Base-by-base conservation (phyloP, 1,139 yeast genomes). In the Suhomyces kunorum region DNA sequence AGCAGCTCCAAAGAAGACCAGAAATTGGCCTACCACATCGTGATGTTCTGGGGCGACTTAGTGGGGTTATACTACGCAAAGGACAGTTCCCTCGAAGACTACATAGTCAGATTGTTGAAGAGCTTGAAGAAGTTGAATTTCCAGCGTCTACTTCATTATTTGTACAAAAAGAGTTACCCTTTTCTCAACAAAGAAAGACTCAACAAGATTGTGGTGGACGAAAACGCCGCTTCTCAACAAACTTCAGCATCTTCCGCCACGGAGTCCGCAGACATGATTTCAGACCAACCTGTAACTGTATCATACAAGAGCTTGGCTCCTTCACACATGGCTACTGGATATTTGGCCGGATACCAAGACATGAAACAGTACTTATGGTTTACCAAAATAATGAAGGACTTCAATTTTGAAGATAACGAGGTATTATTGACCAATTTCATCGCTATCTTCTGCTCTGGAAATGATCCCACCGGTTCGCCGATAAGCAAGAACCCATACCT, bases 321-420 rank as follows among this genome's bases (percentile, higher is more conserved):
- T 1, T 29, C 42, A 8, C 44, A 36, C 28, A 35, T 47, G 23
- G 28, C 44, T n/a, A 18, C 45, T 9, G 32, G 34, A 2, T 35
- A 34, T 6, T 36, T 39, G 17, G 27, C 34, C 8, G 39, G 39
- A 6, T 40, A 35, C 15, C 30, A 34, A 15, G 44, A 47, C 14
- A 41, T 64, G 40, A 66, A 64, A 47, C 61, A 58, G 33, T 63
- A 58, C 36, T 51, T 62, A 29, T 68, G 68, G 68, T 51, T 67
- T 36, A 54, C 60, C 40, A 39, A 50, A 8, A 47, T 54, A 16
- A 63, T 68, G 53, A 55, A 47, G 37, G 50, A 44, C 6, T 67
- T 66, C 64, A 47, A 47, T 16, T 51, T 62, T 27, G 47, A 48
- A 9, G 39, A 49, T 28, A 54, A 52, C 38, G 55, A 51, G 7